Evolutionary conservation across 2,329 filamentous ascomycete genomes (phyloP).

Genomic region (Thielaviopsis populi): DNA sequence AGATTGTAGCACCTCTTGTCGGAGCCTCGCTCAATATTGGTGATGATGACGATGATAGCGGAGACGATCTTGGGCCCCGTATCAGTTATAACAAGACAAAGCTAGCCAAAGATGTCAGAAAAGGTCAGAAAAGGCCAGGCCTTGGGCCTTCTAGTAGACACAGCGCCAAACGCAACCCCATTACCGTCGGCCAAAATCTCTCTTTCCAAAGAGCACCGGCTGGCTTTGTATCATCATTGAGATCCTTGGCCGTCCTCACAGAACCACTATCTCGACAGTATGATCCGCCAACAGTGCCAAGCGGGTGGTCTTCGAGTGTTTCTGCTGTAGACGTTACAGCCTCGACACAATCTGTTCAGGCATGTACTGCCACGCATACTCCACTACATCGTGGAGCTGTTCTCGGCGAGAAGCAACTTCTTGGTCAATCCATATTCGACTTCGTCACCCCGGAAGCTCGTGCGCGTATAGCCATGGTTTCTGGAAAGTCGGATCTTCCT

Average conservation of each 20-base stretch:
- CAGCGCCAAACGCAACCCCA: constrained; percentile 4
- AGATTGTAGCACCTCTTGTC: constrained; percentile 30
- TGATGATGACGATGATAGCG: constrained; percentile 35
- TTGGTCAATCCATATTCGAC: constrained; percentile 91
- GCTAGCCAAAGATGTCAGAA: constrained; percentile 30
- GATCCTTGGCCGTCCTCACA: not conserved
- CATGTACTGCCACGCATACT: not conserved
- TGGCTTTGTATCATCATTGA: constrained; percentile 9
- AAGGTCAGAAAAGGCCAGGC: constrained; percentile 30
- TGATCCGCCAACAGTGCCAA: constrained; percentile 10
- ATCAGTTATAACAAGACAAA: constrained; percentile 17
- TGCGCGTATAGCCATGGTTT: constrained; percentile 58
- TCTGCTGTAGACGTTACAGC: not conserved
- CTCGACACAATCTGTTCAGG: no score
- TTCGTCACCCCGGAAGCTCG: constrained; percentile 68
- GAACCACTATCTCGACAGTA: not conserved
- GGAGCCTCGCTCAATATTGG: constrained; percentile 27
- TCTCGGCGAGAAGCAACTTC: constrained; percentile 61
- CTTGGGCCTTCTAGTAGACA: not conserved
- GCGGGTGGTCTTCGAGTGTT: constrained; percentile 1
- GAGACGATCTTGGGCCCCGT: constrained; percentile 26
- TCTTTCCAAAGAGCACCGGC: not conserved
- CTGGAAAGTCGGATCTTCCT: constrained; percentile 64
- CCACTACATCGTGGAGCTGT: constrained; percentile 5
- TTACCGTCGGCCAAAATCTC: not conserved